A percentile compares a stretch with the other conserved stretches of the same genome.
phyloP scores from a whole-genome alignment of 164 flowering plant species.

The Chimonanthus salicifolius region DNA sequence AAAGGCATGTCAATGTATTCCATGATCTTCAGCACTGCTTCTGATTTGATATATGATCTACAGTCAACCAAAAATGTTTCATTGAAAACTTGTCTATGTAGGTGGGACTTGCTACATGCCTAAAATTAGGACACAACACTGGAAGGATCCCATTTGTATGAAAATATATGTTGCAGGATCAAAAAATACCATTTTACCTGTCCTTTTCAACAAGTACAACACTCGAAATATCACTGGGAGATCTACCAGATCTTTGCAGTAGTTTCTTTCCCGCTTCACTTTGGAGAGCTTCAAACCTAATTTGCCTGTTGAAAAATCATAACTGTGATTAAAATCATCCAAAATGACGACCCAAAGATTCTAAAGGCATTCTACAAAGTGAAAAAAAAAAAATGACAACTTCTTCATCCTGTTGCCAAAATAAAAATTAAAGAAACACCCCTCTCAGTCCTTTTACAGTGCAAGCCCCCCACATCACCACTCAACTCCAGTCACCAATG shows the following conservation, averaged over 20 bases:
- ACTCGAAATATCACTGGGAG: slow-evolving; percentile 96
- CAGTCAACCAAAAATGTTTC: slow-evolving; percentile 7
- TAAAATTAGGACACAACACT: background rate
- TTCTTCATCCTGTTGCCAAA: no score
- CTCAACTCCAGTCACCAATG: no score
- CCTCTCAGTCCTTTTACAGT: no score
- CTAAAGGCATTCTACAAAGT: background rate
- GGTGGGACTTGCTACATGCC: no score
- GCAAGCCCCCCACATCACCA: no score
- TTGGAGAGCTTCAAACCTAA: slow-evolving; percentile 83
- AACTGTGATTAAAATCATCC: background rate
- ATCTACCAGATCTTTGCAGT: slow-evolving; percentile 80
- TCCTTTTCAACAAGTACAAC: slow-evolving; percentile 88
- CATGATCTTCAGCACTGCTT: slow-evolving; percentile 95
- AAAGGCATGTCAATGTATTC: slow-evolving; percentile 80
- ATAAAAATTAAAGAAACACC: no score
- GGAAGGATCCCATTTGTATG: background rate
- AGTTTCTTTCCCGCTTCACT: slow-evolving; percentile 82
- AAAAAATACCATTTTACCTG: slow-evolving; percentile 19
- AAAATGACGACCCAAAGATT: background rate
- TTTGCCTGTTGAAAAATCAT: slow-evolving; percentile 36
- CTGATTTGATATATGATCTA: slow-evolving; percentile 91
- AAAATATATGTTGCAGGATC: slow-evolving; percentile 16
- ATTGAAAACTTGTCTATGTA: background rate
- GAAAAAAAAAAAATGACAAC: no score